phyloP scores from a whole-genome alignment of 116 monocot species.

The Iris pallida region DNA sequence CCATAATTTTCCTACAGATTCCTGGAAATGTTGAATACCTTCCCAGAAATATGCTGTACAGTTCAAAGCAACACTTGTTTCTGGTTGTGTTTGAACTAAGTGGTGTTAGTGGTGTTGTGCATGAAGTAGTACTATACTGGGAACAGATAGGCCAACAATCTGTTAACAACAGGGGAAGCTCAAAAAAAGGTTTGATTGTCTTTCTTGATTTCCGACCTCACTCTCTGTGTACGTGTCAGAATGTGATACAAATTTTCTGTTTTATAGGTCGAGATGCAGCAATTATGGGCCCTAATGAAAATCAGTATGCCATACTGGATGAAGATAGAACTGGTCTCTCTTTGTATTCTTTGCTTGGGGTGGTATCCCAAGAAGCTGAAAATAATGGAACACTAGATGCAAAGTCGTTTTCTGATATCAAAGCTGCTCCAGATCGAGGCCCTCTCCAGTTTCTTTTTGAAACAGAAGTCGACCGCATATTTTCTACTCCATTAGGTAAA shows the following conservation, averaged over 20 bases:
- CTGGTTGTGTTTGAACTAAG: conserved; percentile 75
- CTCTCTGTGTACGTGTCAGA: not conserved
- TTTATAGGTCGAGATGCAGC: conserved; percentile 85
- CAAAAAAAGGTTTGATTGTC: conserved; percentile 63
- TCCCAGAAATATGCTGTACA: conserved; percentile 78
- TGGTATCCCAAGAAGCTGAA: conserved; percentile 35
- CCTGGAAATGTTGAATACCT: conserved; percentile 83
- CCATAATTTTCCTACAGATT: conserved; percentile 46
- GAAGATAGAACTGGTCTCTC: conserved; percentile 77
- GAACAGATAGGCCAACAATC: conserved; percentile 73
- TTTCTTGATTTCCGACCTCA: not conserved
- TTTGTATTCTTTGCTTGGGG: conserved; percentile 46
- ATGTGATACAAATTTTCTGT: conserved; percentile 6
- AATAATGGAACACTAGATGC: conserved; percentile 76
- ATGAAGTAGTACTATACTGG: conserved; percentile 95
- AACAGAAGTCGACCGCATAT: conserved; percentile 74
- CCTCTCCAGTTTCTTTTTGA: conserved; percentile 81
- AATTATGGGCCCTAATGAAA: conserved; percentile 75
- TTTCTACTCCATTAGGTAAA: conserved; percentile 87
- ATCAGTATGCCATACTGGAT: conserved; percentile 89
- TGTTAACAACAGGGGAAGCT: conserved; percentile 72
- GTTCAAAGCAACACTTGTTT: conserved; percentile 92
- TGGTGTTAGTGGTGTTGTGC: conserved; percentile 53
- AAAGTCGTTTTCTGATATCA: conserved; percentile 55
- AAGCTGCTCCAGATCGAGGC: conserved; percentile 29